phyloP scores from a whole-genome alignment of 1,284 basidiomycete genomes.

The Takashimella koratensis region DNA sequence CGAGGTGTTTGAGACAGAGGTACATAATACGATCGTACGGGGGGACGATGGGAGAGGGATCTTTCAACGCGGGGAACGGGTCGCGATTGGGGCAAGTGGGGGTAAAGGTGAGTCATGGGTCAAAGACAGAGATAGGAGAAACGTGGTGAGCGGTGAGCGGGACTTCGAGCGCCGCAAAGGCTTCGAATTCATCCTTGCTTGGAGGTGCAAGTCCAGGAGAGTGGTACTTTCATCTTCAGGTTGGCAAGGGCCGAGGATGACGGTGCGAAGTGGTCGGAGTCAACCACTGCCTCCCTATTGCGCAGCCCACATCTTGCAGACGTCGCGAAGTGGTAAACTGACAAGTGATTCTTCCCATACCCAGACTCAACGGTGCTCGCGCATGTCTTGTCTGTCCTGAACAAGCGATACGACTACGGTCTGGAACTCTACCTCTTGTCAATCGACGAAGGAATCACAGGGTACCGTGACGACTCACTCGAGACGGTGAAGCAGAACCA shows the following conservation, averaged over 20 bases:
- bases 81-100: conserved; percentile 96
- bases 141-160: no score
- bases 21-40: conserved; percentile 82
- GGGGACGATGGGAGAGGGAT: conserved; percentile 60
- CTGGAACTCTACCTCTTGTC: conserved; percentile 88
- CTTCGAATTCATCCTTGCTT: no score
- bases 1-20: conserved; percentile 95
- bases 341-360: not conserved
- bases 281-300: not conserved
- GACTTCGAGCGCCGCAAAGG: no score
- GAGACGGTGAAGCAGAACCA: conserved; percentile 99
- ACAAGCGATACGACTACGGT: conserved; percentile 90
- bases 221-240: no score
- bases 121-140: no score
- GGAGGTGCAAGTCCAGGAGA: no score
- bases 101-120: conserved; percentile 75
- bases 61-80: conserved; percentile 86
- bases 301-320: not conserved
- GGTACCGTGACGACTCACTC: conserved; percentile 94
- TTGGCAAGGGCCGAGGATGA: not conserved
- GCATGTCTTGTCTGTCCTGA: conserved; percentile 92
- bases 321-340: not conserved
- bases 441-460: conserved; percentile 98
- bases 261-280: not conserved
- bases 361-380: conserved; percentile 96